Evolutionary conservation across 345 rosid species (phyloP), one percentile per base, ranked within the genome.

Genomic region (Ricinus communis): DNA sequence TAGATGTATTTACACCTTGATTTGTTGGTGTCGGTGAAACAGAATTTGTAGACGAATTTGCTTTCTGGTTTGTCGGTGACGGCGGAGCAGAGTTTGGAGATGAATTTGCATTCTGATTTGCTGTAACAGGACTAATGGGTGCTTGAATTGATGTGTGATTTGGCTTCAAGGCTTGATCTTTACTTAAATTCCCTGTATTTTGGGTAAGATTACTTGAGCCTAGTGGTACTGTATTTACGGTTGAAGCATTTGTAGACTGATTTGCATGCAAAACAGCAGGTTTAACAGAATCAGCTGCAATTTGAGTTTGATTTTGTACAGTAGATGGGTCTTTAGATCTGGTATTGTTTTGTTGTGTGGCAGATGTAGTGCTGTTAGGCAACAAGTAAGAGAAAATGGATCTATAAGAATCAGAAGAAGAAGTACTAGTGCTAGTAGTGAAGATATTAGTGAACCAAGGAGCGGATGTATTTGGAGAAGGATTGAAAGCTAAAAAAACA

Each of bases 401-500:
- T 86, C 91, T 70, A 25, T 76, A 71, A 62, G 94, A 71, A 58
- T 61, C 78, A 22, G 81, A 14, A 10, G 80, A 28, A 14, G 75
- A 4, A 25, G 77, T 8, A 28, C 46, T 5, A 25, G 77, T 8
- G 22, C 46, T 5, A 13, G 65, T 41, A 69, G 70, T 41, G n/a
- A 90, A 87, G 58, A 86, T 79, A 77, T 76, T 82, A 76, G 83
- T 53, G 64, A 87, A 83, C 85, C 74, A 84, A 8, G 79, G 96
- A 74, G 87, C 74, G 54, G 86, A 82, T 0, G 85, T 82, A 72
- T 81, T 79, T 0, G 90, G 68, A 74, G 96, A 87, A 64, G 97
- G 92, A 57, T 51, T 79, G 24, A 95, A 87, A 53, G 90, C 88
- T 56, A 95, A 66, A 79, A 90, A 86, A 58, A 82, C 76, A 58